Conservation (phyloP, 2,329 filamentous ascomycete species). For the Trichophyton equinum region DNA sequence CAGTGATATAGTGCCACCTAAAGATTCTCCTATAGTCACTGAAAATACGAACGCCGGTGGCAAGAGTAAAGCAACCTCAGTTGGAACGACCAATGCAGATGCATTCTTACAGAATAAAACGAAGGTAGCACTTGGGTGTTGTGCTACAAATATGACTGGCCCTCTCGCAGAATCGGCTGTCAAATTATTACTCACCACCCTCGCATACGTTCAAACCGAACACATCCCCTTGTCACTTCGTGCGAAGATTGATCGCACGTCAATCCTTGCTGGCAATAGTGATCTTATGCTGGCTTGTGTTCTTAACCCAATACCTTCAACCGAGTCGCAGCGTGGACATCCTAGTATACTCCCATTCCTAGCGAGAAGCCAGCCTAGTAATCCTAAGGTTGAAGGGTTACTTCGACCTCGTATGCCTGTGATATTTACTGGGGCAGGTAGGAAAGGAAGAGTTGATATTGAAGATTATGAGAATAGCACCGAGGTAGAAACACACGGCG, state of each 20-base stretch:
- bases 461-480: slow-evolving; percentile 20
- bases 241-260: slow-evolving; percentile 65
- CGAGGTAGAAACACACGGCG: not conserved
- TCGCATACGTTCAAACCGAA: slow-evolving; percentile 52
- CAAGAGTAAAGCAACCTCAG: slow-evolving; percentile 24
- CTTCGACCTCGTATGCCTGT: slow-evolving; percentile 42
- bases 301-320: slow-evolving; percentile 58
- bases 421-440: slow-evolving; percentile 20
- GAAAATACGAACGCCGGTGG: slow-evolving; percentile 24
- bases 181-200: slow-evolving; percentile 48
- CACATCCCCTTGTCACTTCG: slow-evolving; percentile 59
- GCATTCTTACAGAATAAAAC: slow-evolving; percentile 48
- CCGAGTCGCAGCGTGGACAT: slow-evolving; percentile 48
- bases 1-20: slow-evolving; percentile 51
- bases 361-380: slow-evolving; percentile 49
- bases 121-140: slow-evolving; percentile 10
- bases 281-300: slow-evolving; percentile 70
- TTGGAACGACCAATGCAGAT: slow-evolving; percentile 52
- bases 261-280: slow-evolving; percentile 57
- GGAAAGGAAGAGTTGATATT: slow-evolving; percentile 19
- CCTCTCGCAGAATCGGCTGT: slow-evolving; percentile 45
- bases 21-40: slow-evolving; percentile 27
- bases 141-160: slow-evolving; percentile 10
- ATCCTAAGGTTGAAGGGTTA: slow-evolving; percentile 59
- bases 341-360: slow-evolving; percentile 73